Base-by-base conservation (phyloP, 306 rosid genomes). In the Quercus cerris region DNA sequence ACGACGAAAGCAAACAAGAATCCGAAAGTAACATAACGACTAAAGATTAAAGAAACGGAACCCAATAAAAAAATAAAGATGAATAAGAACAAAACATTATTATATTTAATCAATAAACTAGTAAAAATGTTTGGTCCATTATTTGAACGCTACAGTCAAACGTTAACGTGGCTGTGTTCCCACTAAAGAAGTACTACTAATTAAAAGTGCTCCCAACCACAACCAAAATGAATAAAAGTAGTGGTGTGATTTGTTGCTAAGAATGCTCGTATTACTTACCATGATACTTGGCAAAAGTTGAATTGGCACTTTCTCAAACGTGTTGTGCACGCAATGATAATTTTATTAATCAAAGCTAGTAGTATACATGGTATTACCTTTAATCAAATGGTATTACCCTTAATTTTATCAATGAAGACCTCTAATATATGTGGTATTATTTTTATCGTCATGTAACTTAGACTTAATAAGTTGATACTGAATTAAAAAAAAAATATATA, bases 1-100 rank as follows among this genome's bases (percentile, higher is more conserved):
- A 56, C 82, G 59, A 80, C 82, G 59, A 80, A 86, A 84, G 80
- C 88, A 70, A 81, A 81, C 86, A 86, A 84, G 33, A 49, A 70
- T 49, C 72, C 75, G 62, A 85, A 83, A 87, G 88, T 79, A 81
- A 81, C 64, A 18, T 64, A 84, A 52, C 57, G 38, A 87, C 69
- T 19, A 11, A 73, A 87, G 80, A 73, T 67, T 33, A 67, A 31
- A 67, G 51, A 67, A 84, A 73, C 12, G 63, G 74, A 76, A 75
- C 41, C 31, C 63, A 83, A 55, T 25, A 51, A 63, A n/a, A 71
- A 30, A 69, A 22, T 17, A 70, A 52, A 64, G 15, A 70, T 66
- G 78, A 58, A 62, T 64, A 23, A 73, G 59, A 87, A 66, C 75
- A 56, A 23, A 80, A 64, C 57, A 22, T 73, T 63, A 74, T 12